A percentile compares a stretch with the other conserved stretches of the same genome.
Evolutionary conservation across 306 rosid genomes (phyloP).

Genomic region (Castanospermum australe): DNA sequence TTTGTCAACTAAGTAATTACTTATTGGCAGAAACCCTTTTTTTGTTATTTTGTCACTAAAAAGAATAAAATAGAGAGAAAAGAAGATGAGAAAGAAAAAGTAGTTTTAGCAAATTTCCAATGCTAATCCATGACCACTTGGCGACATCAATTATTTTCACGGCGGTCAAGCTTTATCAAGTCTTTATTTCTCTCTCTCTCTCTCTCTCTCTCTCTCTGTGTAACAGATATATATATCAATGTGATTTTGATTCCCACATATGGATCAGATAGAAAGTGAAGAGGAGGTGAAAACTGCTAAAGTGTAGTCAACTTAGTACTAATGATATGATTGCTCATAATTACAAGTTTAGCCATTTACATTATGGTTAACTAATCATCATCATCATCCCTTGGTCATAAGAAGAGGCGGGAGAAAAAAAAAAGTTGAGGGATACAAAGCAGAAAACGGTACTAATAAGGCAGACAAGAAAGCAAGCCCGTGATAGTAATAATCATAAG

Average conservation of each 20-base stretch:
- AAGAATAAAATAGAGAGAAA: not conserved
- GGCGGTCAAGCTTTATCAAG: not conserved
- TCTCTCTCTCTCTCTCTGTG: not conserved
- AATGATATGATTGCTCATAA: constrained; percentile 32
- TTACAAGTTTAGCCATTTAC: constrained; percentile 51
- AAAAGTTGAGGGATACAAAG: not conserved
- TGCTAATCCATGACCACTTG: not conserved
- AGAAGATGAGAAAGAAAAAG: not conserved
- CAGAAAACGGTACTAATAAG: constrained; percentile 14
- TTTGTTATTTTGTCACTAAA: not conserved
- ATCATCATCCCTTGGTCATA: constrained; percentile 33
- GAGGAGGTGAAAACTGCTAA: not conserved
- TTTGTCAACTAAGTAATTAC: no score
- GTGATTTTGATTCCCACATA: constrained; percentile 5
- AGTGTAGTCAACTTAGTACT: constrained; percentile 24
- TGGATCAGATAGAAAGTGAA: not conserved
- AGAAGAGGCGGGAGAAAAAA: not conserved
- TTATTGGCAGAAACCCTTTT: not conserved
- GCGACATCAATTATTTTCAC: constrained; percentile 4
- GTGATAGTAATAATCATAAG: constrained; percentile 30
- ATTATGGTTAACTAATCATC: constrained; percentile 37
- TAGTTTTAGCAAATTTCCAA: not conserved
- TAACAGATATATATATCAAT: not conserved
- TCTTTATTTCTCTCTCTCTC: not conserved
- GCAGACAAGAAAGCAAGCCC: constrained; percentile 57